Conservation (phyloP, 83 land plant genomes). For the Thuja plicata region DNA sequence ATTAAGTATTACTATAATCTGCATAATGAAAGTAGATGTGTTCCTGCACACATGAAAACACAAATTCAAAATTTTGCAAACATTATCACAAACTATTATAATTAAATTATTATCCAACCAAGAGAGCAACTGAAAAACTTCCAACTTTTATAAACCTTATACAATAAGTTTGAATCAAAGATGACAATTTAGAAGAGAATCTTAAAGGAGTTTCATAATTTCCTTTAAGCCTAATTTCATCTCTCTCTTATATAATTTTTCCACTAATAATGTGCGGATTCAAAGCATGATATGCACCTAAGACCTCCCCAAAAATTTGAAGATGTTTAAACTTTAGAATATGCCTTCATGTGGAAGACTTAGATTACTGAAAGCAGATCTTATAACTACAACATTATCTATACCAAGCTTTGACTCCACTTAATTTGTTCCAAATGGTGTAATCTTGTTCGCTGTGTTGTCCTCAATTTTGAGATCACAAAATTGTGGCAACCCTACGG, state of each 20-base stretch:
- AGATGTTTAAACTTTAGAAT: no score
- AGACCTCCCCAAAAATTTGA: neutral
- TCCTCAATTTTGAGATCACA: no score
- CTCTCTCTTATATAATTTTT: neutral
- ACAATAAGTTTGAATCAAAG: neutral
- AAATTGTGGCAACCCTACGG: no score
- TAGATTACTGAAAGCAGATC: no score
- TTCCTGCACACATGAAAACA: no score
- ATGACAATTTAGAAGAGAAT: neutral
- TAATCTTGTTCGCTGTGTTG: neutral
- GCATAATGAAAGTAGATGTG: neutral
- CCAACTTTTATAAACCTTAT: no score
- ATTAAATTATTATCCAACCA: no score
- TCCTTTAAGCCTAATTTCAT: neutral
- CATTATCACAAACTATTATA: neutral
- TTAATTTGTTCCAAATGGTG: no score
- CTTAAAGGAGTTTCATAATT: neutral
- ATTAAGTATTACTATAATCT: neutral
- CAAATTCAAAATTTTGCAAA: neutral
- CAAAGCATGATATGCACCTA: neutral
- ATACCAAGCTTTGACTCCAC: no score
- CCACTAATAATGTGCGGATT: neutral
- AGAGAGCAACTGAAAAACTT: neutral
- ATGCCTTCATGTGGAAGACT: no score
- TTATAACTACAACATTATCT: no score